A percentile compares a stretch with the other conserved stretches of the same genome.
phyloP scores from a whole-genome alignment of 257 asterid genomes.

The Nicotiana tomentosiformis region DNA sequence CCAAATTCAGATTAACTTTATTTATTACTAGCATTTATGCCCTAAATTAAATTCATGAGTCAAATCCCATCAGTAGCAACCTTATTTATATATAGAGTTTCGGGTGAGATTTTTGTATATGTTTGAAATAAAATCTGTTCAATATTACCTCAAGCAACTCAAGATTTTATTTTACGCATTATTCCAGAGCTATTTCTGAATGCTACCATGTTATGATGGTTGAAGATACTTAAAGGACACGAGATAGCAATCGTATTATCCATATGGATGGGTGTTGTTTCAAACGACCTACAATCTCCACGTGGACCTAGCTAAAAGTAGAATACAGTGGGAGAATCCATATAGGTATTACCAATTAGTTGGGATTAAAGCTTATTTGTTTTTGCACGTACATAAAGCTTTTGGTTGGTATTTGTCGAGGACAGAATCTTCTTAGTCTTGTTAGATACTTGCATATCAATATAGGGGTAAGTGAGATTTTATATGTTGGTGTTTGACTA shows the following conservation, averaged over 20 bases:
- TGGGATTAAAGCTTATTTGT: not conserved
- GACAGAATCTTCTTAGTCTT: constrained; percentile 1
- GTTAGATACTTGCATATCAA: not conserved
- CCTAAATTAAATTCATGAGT: not conserved
- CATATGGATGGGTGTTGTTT: not conserved
- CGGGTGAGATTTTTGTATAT: not conserved
- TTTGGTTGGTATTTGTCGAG: not conserved
- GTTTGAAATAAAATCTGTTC: not conserved
- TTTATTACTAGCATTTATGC: not conserved
- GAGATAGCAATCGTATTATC: not conserved
- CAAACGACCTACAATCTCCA: not conserved
- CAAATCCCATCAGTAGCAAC: not conserved
- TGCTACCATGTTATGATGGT: not conserved
- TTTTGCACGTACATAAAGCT: not conserved
- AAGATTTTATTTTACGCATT: not conserved
- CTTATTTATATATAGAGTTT: not conserved
- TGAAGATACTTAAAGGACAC: not conserved
- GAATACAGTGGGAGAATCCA: not conserved
- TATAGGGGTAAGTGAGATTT: not conserved
- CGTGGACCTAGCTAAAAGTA: not conserved
- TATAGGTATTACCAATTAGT: not conserved
- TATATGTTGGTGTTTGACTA: not conserved
- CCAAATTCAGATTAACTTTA: not conserved
- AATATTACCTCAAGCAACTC: not conserved
- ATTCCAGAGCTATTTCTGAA: not conserved